These are phyloP conservation scores for Liriodendron chinense DNA, from an alignment of 164 flowering plant species.

Conservation along the genomic window DNA sequence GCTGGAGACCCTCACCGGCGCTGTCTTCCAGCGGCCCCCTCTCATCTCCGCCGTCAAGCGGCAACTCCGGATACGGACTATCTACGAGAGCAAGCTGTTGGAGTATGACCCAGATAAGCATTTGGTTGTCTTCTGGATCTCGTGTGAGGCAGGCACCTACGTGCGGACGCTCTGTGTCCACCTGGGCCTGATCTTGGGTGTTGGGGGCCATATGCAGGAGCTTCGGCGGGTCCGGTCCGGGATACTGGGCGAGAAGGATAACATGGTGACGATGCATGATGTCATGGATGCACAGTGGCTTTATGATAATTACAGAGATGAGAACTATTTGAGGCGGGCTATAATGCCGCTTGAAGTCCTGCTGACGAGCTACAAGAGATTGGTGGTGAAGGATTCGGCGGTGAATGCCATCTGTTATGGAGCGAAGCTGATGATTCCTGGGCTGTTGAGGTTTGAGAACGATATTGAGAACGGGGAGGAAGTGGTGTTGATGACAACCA, in stretches of 20 bases:
- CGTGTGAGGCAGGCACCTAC: constrained; percentile 84
- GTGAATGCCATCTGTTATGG: constrained; percentile 87
- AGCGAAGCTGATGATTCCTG: constrained; percentile 81
- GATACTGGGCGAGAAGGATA: constrained; percentile 71
- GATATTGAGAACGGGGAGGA: constrained; percentile 73
- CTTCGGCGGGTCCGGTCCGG: constrained; percentile 75
- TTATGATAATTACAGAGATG: constrained; percentile 63
- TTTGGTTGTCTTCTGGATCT: constrained; percentile 79
- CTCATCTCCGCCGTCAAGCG: constrained; percentile 73
- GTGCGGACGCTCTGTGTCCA: constrained; percentile 77
- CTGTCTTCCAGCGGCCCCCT: constrained; percentile 71
- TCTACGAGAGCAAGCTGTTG: constrained; percentile 72
- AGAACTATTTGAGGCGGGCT: constrained; percentile 60
- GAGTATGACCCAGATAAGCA: constrained; percentile 65
- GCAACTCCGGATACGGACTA: constrained; percentile 69
- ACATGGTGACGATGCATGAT: constrained; percentile 84
- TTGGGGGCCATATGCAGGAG: constrained; percentile 86
- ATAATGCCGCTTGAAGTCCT: constrained; percentile 72
- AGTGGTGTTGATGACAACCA: constrained; percentile 75
- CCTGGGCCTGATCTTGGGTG: constrained; percentile 71
- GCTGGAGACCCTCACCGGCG: constrained; percentile 66
- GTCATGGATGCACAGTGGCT: constrained; percentile 77
- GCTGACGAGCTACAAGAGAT: constrained; percentile 70
- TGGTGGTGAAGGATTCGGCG: constrained; percentile 84
- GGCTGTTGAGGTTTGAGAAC: constrained; percentile 75